Base-by-base conservation (phyloP, 208 protist genomes). In the Trypanosoma melophagium region DNA sequence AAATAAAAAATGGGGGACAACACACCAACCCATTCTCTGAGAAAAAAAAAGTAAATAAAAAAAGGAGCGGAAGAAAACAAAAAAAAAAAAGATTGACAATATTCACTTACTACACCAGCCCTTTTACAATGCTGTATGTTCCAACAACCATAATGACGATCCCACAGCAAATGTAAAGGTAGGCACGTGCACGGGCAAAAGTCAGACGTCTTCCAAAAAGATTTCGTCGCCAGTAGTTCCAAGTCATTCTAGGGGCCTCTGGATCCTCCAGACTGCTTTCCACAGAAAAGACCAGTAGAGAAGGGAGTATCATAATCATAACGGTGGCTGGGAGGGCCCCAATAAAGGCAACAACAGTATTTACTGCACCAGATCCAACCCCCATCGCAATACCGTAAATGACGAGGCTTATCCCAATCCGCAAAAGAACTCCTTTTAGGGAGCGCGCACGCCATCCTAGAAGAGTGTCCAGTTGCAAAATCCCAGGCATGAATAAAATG, bases 141-240 rank as follows among this genome's bases (percentile, higher is more conserved):
- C 81, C 83, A 28, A 93, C 85, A 13, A 88, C 77, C 83, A 93
- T 93, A 52, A 93, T 84, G 42, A 90, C 47, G 28, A 90, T 52
- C 5, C 68, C 87, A 51, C 81, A 53, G 21, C 86, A 66, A 40
- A 86, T 69, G 67, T 90, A 90, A 21, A 82, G n/a, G 49, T 79
- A 79, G 24, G 62, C 71, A 42, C 80, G 74, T 7, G 87, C 38
- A 25, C 82, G 69, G 49, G 68, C 53, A 47, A 76, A 87, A 38
- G 81, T 78, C 50, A 54, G 64, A 41, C 70, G 79, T 17, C n/a
- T 56, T 58, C 71, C 55, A n/a, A 70, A 70, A 41, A 90, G 50
- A 41, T 85, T 65, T 38, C 60, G 53, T 54, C 79, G 80, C 81
- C 81, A 90, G 64, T 93, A 90, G 38, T 75, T 70, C 60, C 56